These are phyloP conservation scores for Fusarium chaquense DNA, from an alignment of 2,329 filamentous ascomycete genomes.

Conservation along the genomic window DNA sequence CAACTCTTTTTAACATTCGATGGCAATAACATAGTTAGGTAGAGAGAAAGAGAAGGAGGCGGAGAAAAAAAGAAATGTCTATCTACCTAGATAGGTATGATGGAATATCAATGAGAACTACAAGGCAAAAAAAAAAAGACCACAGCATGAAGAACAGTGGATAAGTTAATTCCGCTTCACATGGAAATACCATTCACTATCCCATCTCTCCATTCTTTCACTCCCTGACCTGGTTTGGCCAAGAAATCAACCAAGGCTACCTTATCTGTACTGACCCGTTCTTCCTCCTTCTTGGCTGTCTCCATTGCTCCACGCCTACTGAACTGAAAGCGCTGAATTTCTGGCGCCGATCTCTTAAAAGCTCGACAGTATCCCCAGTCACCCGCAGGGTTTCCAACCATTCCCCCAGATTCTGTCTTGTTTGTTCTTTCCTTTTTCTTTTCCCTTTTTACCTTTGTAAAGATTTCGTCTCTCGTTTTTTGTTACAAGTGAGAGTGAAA, in stretches of 20 bases:
- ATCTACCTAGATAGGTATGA: background rate
- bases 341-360: conserved; percentile 45
- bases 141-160: conserved; percentile 16
- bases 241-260: conserved; percentile 36
- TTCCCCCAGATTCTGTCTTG: conserved; percentile 32
- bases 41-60: background rate
- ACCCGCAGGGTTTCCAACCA: conserved; percentile 29
- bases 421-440: conserved; percentile 11
- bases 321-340: conserved; percentile 10
- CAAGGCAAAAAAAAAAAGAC: background rate
- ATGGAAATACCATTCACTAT: conserved; percentile 9
- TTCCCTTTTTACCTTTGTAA: conserved; percentile 1
- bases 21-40: background rate
- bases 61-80: background rate
- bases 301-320: conserved; percentile 20
- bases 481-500: background rate
- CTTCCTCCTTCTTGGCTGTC: conserved; percentile 38
- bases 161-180: conserved; percentile 19
- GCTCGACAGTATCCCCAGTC: conserved; percentile 39
- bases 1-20: background rate
- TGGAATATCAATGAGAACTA: conserved; percentile 1
- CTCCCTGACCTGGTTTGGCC: conserved; percentile 28
- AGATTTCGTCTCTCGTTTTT: background rate
- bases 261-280: conserved; percentile 45
- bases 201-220: conserved; percentile 6